Conservation (phyloP, 345 rosid species). For the Carallia brachiata region DNA sequence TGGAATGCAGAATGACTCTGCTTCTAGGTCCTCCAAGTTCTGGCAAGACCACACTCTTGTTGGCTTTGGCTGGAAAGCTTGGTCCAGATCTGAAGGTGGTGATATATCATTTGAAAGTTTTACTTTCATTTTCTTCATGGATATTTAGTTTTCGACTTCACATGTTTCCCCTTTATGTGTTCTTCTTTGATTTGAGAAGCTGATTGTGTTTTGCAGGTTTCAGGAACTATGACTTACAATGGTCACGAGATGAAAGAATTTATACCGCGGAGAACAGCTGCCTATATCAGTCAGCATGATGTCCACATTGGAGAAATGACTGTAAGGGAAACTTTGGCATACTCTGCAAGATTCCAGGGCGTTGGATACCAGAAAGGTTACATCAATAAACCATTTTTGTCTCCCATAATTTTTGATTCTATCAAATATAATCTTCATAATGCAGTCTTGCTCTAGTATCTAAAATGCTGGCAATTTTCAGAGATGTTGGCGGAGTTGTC, state of each 20-base stretch:
- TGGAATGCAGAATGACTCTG: slow-evolving; percentile 52
- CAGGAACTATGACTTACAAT: slow-evolving; percentile 64
- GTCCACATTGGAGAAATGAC: slow-evolving; percentile 60
- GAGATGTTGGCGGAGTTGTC: slow-evolving; percentile 66
- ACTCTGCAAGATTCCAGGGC: slow-evolving; percentile 64
- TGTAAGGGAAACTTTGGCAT: slow-evolving; percentile 71
- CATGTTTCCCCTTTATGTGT: background rate
- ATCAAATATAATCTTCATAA: background rate
- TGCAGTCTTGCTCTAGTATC: background rate
- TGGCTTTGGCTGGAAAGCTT: slow-evolving; percentile 82
- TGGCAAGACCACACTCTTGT: slow-evolving; percentile 72
- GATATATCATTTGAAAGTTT: background rate
- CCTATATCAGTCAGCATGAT: slow-evolving; percentile 70
- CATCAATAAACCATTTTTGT: background rate
- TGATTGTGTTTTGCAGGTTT: slow-evolving; percentile 33
- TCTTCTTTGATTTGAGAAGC: background rate
- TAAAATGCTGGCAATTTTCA: slow-evolving; percentile 17
- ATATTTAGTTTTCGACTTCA: background rate
- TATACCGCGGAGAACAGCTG: slow-evolving; percentile 61
- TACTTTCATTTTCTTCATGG: background rate
- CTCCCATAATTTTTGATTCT: background rate
- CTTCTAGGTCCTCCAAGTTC: slow-evolving; percentile 85
- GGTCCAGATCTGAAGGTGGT: slow-evolving; percentile 51
- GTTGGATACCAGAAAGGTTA: slow-evolving; percentile 55
- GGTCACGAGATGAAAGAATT: slow-evolving; percentile 59